A percentile compares a stretch with the other conserved stretches of the same genome.
Conservation (phyloP, 805 yeast genomes). For the Ogataea polymorpha region DNA sequence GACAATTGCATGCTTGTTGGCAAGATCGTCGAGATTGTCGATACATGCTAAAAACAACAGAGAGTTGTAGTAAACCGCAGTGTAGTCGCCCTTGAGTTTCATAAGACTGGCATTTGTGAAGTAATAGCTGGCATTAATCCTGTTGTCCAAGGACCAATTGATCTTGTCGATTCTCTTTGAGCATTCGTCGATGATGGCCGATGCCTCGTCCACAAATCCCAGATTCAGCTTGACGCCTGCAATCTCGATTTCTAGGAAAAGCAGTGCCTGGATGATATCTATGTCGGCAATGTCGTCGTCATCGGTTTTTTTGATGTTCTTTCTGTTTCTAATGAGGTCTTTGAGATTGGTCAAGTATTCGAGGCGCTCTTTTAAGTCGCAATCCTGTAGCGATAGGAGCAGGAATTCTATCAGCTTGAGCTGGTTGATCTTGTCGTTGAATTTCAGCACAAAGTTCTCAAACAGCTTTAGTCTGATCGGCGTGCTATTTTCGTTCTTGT, state of each 20-base stretch:
- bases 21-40: constrained; percentile 41
- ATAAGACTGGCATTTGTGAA: constrained; percentile 73
- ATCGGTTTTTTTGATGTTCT: constrained; percentile 27
- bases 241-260: constrained; percentile 64
- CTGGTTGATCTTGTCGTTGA: constrained; percentile 71
- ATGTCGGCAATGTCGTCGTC: constrained; percentile 32
- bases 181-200: constrained; percentile 62
- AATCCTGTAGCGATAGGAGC: constrained; percentile 46
- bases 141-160: constrained; percentile 50
- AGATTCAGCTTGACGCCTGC: constrained; percentile 66
- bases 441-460: constrained; percentile 63
- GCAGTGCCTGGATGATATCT: constrained; percentile 46
- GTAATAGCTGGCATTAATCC: constrained; percentile 80
- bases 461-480: constrained; percentile 64
- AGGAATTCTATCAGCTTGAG: constrained; percentile 76
- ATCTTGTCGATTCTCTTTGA: constrained; percentile 54
- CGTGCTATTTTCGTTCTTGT: constrained; percentile 47
- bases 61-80: constrained; percentile 75
- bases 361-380: constrained; percentile 46
- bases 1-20: constrained; percentile 41
- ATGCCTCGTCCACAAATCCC: constrained; percentile 53
- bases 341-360: constrained; percentile 44
- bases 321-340: constrained; percentile 43
- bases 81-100: constrained; percentile 75
- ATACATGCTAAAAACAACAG: constrained; percentile 80